A percentile compares a stretch with the other conserved stretches of the same genome.
phyloP scores from a whole-genome alignment of 495 filamentous ascomycete genomes.

The Umbilicaria muhlenbergii region DNA sequence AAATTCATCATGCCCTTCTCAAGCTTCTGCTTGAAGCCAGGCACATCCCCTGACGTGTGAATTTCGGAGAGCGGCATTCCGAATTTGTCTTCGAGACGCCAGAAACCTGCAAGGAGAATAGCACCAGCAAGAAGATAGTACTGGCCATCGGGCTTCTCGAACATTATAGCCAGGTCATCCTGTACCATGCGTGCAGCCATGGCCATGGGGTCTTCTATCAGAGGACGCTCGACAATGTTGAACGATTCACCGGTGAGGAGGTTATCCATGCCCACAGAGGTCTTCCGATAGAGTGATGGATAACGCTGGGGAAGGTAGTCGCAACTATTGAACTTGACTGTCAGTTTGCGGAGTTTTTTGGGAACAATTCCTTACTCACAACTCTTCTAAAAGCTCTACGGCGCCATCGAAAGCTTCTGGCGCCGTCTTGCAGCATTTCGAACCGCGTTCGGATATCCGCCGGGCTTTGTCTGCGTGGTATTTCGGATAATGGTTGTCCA shows the following conservation, averaged over 20 bases:
- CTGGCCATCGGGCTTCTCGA: constrained; percentile 61
- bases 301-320: constrained; percentile 71
- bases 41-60: constrained; percentile 70
- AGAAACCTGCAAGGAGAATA: constrained; percentile 73
- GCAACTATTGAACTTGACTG: constrained; percentile 16
- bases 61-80: constrained; percentile 74
- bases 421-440: constrained; percentile 53
- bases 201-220: constrained; percentile 71
- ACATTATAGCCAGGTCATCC: constrained; percentile 80
- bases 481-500: constrained; percentile 67
- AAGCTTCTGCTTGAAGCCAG: constrained; percentile 58
- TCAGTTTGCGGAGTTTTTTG: neutral
- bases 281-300: constrained; percentile 54
- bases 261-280: constrained; percentile 53
- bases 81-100: constrained; percentile 73
- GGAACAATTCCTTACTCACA: constrained; percentile 22
- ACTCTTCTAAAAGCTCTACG: constrained; percentile 64
- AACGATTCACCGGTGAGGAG: constrained; percentile 57
- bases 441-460: constrained; percentile 55
- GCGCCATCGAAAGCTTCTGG: constrained; percentile 65
- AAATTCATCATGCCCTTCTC: constrained; percentile 77
- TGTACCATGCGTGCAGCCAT: constrained; percentile 60
- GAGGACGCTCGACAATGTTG: constrained; percentile 47
- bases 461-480: constrained; percentile 61
- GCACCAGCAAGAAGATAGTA: constrained; percentile 75